Conservation (phyloP, 2,329 filamentous ascomycete genomes). For the Colletotrichum somersetense region DNA sequence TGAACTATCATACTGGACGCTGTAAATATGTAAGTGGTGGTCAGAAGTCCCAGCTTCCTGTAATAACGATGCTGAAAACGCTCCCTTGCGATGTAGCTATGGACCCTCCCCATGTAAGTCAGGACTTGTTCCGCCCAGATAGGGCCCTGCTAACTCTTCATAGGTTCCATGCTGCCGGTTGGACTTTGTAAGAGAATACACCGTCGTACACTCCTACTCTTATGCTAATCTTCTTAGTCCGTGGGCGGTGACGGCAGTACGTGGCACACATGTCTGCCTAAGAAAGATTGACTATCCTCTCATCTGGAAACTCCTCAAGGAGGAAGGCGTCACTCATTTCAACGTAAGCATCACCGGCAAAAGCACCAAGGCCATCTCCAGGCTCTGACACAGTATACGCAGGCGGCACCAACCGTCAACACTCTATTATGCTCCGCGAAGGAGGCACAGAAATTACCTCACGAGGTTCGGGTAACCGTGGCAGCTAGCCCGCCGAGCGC, state of each 20-base stretch:
- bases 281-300: slow-evolving; percentile 94
- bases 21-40: slow-evolving; percentile 73
- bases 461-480: slow-evolving; percentile 87
- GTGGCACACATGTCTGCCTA: slow-evolving; percentile 82
- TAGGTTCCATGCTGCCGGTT: slow-evolving; percentile 78
- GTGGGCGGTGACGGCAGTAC: slow-evolving; percentile 91
- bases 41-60: not conserved
- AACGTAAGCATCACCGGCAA: slow-evolving; percentile 88
- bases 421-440: slow-evolving; percentile 87
- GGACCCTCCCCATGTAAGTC: slow-evolving; percentile 92
- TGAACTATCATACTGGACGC: slow-evolving; percentile 77
- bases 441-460: slow-evolving; percentile 77
- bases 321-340: slow-evolving; percentile 92
- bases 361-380: too few relatives aligned
- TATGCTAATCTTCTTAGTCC: slow-evolving; percentile 56
- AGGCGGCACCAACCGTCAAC: slow-evolving; percentile 77
- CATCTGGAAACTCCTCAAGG: slow-evolving; percentile 90
- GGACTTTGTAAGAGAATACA: slow-evolving; percentile 66
- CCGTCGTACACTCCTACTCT: too few relatives aligned
- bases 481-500: slow-evolving; percentile 91
- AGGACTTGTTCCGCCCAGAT: slow-evolving; percentile 52
- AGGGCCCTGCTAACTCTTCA: not conserved
- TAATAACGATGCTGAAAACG: not conserved
- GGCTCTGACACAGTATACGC: not conserved
- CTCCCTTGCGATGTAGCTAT: slow-evolving; percentile 61